Base-by-base conservation (phyloP, 495 filamentous ascomycete genomes). In the Thozetella sp. region DNA sequence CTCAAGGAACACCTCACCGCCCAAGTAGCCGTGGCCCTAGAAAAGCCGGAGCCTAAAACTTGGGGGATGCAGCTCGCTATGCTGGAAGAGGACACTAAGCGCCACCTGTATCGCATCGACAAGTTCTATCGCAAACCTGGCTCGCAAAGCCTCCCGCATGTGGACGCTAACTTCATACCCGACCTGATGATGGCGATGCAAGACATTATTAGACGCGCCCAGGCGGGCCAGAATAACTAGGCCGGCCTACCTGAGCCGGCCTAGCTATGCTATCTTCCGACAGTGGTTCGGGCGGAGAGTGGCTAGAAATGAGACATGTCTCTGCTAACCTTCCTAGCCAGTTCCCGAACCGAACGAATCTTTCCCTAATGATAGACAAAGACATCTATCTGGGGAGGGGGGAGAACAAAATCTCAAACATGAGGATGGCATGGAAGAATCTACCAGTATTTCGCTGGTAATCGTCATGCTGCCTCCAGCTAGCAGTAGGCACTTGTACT, bases 101-200 rank as follows among this genome's bases (percentile, higher is more conserved):
- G 43, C 43, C 43, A 48, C n/a, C 43, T 48, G n/a, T 48, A 48
- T 20, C 43, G 43, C 43, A 20, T 48, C 43, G 43, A 48, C 43
- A 48, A 19, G 43, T 48, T 48, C 20, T 48, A 48, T 19, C 43
- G 20, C 43, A 48, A 48, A n/a, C 6, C 20, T 4, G 43, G 20
- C 20, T 10, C 43, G 9, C 43, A 48, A 20, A 11, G 9, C n/a
- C 11, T 48, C 43, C 4, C 43, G 3, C 20, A 10, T 3, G 43
- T 10, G 12, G 6, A 4, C 9, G 43, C 43, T n/a, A 48, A 48
- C 43, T 48, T 15, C 43, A 48, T 48, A n/a, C 3, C 43, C 10
- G 43, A 48, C n/a, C 43, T 48, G n/a, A 48, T 48, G 43, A 48
- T 48, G 3, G 9, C 43, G 20, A 10, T 48, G 4, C 9, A 48